Evolutionary conservation across 148 eudicot genomes (phyloP).

Genomic region (Salicornia ramosissima): DNA sequence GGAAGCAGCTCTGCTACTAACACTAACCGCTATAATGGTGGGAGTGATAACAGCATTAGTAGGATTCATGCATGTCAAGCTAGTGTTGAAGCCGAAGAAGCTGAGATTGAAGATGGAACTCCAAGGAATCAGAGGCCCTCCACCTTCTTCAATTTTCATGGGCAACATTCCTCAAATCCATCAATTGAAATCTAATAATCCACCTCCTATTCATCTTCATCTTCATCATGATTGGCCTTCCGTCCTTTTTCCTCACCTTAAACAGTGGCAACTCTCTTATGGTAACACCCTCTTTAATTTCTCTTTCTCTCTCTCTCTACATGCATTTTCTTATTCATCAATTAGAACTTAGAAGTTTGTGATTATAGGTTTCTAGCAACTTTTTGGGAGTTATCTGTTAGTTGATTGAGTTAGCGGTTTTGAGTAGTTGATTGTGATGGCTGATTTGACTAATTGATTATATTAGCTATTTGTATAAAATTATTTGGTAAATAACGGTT

Average conservation of each 20-base stretch:
- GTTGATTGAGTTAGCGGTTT: too few relatives aligned
- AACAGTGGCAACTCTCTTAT: constrained; percentile 38
- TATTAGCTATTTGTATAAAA: too few relatives aligned
- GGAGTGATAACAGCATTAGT: constrained; percentile 1
- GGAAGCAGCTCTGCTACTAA: not conserved
- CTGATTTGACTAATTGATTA: too few relatives aligned
- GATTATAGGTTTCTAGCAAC: too few relatives aligned
- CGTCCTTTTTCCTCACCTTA: constrained; percentile 37
- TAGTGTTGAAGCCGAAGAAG: constrained; percentile 29
- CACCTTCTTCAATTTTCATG: constrained; percentile 29
- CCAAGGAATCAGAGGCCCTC: constrained; percentile 47
- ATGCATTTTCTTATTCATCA: not conserved
- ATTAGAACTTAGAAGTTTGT: too few relatives aligned
- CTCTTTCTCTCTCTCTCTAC: not conserved
- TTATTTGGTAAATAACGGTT: too few relatives aligned
- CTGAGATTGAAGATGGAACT: constrained; percentile 31
- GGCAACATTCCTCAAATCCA: constrained; percentile 48
- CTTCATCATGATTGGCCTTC: constrained; percentile 42
- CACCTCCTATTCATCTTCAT: not conserved
- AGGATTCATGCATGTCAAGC: constrained; percentile 7
- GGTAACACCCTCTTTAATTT: constrained; percentile 24
- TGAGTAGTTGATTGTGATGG: too few relatives aligned
- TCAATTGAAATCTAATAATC: constrained; percentile 21
- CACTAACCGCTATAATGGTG: not conserved
- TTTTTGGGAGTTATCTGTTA: too few relatives aligned